phyloP scores from a whole-genome alignment of 495 filamentous ascomycete species.

The Lophium mytilinum region DNA sequence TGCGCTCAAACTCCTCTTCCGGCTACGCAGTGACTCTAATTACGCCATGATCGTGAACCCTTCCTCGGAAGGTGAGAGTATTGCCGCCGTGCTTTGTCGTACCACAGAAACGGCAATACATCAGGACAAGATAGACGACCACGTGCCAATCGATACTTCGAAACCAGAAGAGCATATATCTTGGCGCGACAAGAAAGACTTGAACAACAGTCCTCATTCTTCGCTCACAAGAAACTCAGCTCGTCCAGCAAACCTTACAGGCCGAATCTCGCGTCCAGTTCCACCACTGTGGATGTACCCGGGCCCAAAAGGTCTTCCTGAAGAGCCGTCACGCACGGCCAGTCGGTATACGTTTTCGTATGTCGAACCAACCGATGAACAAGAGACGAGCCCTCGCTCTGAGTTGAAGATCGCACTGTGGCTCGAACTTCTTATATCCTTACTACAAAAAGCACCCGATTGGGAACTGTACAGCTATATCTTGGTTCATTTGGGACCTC shows the following conservation, averaged over 20 bases:
- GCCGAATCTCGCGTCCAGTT: slow-evolving; percentile 34
- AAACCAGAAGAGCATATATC: slow-evolving; percentile 18
- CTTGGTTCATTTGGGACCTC: slow-evolving; percentile 75
- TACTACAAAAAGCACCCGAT: slow-evolving; percentile 69
- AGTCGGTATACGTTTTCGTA: slow-evolving; percentile 35
- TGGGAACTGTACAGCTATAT: slow-evolving; percentile 96
- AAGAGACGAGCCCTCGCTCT: slow-evolving; percentile 11
- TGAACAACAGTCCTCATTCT: slow-evolving; percentile 16
- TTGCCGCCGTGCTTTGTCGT: slow-evolving; percentile 64
- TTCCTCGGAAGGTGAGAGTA: slow-evolving; percentile 56
- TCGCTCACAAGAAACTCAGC: slow-evolving; percentile 32
- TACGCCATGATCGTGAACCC: slow-evolving; percentile 60
- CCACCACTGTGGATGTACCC: slow-evolving; percentile 51
- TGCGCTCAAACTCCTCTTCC: slow-evolving; percentile 75
- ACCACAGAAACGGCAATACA: slow-evolving; percentile 43
- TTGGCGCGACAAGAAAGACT: slow-evolving; percentile 23
- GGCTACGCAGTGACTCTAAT: slow-evolving; percentile 71
- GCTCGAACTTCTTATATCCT: slow-evolving; percentile 63
- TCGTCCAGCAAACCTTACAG: slow-evolving; percentile 24
- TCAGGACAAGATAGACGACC: slow-evolving; percentile 15
- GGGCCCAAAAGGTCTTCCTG: slow-evolving; percentile 43
- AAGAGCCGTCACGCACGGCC: slow-evolving; percentile 27
- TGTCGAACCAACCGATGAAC: slow-evolving; percentile 12
- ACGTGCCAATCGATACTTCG: background rate
- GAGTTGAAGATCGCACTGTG: slow-evolving; percentile 62